Conservation (phyloP, 257 asterid genomes). For the Solanum tarijense region DNA sequence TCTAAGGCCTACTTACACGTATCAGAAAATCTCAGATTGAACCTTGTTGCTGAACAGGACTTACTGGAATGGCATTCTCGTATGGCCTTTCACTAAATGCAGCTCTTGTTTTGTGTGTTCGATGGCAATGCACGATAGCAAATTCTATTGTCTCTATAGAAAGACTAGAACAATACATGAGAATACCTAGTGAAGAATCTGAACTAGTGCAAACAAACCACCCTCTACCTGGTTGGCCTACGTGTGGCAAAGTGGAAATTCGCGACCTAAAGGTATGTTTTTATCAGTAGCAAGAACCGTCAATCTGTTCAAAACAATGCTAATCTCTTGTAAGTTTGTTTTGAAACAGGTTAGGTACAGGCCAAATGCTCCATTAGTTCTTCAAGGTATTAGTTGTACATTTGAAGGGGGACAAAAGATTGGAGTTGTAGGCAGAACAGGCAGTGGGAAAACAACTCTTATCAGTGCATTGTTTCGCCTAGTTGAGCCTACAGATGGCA, state of each 20-base stretch:
- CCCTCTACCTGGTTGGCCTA: neutral
- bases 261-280: neutral
- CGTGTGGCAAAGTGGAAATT: neutral
- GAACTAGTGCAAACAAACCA: neutral
- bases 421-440: constrained; percentile 12
- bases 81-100: neutral
- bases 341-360: neutral
- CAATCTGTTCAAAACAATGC: neutral
- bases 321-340: neutral
- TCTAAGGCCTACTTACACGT: neutral
- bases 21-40: neutral
- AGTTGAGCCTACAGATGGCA: constrained; percentile 2
- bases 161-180: neutral
- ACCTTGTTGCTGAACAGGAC: neutral
- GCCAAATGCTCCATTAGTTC: neutral
- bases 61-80: neutral
- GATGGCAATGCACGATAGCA: neutral
- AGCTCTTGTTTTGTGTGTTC: neutral
- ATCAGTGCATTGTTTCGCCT: neutral
- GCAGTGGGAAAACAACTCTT: constrained; percentile 10
- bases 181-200: neutral
- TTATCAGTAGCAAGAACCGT: neutral
- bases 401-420: constrained; percentile 3
- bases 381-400: neutral
- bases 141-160: neutral